Evolutionary conservation across 202 grass and related monocot species (phyloP).

Genomic region (Setaria viridis): DNA sequence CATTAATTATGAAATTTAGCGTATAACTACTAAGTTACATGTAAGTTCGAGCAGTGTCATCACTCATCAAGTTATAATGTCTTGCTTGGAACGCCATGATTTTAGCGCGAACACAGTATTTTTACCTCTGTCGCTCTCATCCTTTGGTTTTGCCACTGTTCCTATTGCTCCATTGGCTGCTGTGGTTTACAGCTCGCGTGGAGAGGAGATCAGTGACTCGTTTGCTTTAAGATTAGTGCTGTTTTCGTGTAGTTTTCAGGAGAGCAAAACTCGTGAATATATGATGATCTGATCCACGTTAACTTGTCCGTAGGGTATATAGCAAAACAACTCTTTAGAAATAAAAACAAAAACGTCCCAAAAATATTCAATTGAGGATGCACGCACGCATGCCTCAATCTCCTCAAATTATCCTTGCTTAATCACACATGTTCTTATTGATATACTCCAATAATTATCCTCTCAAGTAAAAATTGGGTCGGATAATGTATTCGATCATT

Average conservation of each 20-base stretch:
- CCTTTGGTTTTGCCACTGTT: constrained; percentile 29
- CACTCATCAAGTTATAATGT: background rate
- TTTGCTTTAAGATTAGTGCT: too few species aligned
- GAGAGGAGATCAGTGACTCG: too few species aligned
- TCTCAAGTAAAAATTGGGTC: constrained; percentile 45
- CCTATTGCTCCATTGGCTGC: constrained; percentile 5
- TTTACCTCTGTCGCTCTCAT: constrained; percentile 24
- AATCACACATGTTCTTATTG: constrained; percentile 42
- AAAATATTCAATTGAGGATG: constrained; percentile 7
- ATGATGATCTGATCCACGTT: constrained; percentile 22
- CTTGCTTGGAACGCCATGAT: background rate
- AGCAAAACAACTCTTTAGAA: constrained; percentile 4
- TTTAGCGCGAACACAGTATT: background rate
- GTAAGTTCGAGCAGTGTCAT: constrained; percentile 41
- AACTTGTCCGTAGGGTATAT: constrained; percentile 21
- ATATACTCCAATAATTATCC: constrained; percentile 40
- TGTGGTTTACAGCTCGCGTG: constrained; percentile 15
- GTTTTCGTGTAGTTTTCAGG: too few species aligned
- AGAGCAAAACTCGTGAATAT: too few species aligned
- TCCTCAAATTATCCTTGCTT: constrained; percentile 37
- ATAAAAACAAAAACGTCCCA: background rate
- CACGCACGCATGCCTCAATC: background rate
- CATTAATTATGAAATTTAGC: constrained; percentile 20
- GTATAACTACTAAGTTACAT: background rate
- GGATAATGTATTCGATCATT: constrained; percentile 43